phyloP scores from a whole-genome alignment of 2,329 filamentous ascomycete species.

The Dendrostoma leiphaemia region DNA sequence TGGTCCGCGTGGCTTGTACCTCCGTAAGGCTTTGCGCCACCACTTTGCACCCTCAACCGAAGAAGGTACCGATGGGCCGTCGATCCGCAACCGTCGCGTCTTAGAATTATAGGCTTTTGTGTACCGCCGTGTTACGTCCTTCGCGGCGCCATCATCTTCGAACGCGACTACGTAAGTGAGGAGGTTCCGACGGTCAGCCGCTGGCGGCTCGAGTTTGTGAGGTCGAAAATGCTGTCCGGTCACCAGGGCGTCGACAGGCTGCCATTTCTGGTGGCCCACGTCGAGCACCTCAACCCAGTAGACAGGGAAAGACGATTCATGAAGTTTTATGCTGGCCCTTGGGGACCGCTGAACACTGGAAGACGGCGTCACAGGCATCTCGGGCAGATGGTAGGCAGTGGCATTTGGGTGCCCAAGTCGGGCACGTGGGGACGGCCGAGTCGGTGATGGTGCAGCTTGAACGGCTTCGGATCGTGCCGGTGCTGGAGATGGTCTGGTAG shows the following conservation, averaged over 20 bases:
- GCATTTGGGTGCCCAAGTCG: conserved; percentile 55
- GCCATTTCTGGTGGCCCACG: conserved; percentile 83
- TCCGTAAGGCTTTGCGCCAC: conserved; percentile 52
- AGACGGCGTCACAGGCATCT: conserved; percentile 28
- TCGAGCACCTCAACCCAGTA: conserved; percentile 97
- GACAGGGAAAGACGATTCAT: conserved; percentile 75
- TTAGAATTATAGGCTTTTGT: conserved; percentile 88
- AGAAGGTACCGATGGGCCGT: conserved; percentile 45
- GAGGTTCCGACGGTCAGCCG: conserved; percentile 71
- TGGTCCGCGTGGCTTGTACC: conserved; percentile 33
- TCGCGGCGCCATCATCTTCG: conserved; percentile 72
- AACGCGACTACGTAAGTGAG: conserved; percentile 86
- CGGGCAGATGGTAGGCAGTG: conserved; percentile 49
- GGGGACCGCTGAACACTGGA: conserved; percentile 24
- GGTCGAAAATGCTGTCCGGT: conserved; percentile 77
- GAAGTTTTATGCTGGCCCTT: conserved; percentile 40
- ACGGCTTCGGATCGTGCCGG: background rate
- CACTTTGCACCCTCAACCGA: conserved; percentile 33
- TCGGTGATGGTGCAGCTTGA: conserved; percentile 25
- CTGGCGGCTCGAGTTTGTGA: conserved; percentile 76
- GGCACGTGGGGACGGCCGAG: conserved; percentile 40
- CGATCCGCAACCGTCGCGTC: conserved; percentile 78
- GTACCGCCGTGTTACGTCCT: conserved; percentile 87
- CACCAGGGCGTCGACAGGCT: conserved; percentile 81
- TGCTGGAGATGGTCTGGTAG: conserved; percentile 23